These are phyloP conservation scores for Fusarium tricinctum DNA, from an alignment of 2,329 filamentous ascomycete genomes.

Conservation along the genomic window DNA sequence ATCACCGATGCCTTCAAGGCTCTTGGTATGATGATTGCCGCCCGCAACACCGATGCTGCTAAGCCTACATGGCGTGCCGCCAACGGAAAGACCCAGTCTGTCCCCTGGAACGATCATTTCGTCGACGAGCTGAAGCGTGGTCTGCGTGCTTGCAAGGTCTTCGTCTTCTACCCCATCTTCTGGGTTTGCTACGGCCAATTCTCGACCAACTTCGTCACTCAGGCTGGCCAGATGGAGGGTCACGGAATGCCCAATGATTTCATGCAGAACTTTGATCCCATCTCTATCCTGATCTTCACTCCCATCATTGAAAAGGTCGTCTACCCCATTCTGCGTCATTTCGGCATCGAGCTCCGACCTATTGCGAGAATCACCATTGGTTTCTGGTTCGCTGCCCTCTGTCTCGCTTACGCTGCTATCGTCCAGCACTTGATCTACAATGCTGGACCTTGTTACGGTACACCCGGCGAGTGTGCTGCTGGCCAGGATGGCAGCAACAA, in stretches of 20 bases:
- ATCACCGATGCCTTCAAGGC: constrained; percentile 74
- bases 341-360: constrained; percentile 72
- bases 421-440: constrained; percentile 73
- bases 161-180: constrained; percentile 75
- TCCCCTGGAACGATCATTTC: constrained; percentile 78
- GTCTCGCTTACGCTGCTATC: constrained; percentile 71
- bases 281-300: constrained; percentile 76
- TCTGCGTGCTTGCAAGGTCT: constrained; percentile 78
- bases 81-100: constrained; percentile 57
- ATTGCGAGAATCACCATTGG: constrained; percentile 76
- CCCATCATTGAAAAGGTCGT: constrained; percentile 72
- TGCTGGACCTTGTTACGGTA: constrained; percentile 64
- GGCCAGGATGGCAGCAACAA: constrained; percentile 51
- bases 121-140: constrained; percentile 78
- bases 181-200: constrained; percentile 79
- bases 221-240: constrained; percentile 69
- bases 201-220: constrained; percentile 75
- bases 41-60: constrained; percentile 68
- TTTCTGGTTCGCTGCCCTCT: constrained; percentile 67
- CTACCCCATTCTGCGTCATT: constrained; percentile 71
- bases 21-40: constrained; percentile 56
- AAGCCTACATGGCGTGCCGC: constrained; percentile 75
- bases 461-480: constrained; percentile 57
- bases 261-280: constrained; percentile 76
- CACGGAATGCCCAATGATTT: constrained; percentile 79